phyloP scores from a whole-genome alignment of 2,329 filamentous ascomycete species.

The Plectosphaerella plurivora region DNA sequence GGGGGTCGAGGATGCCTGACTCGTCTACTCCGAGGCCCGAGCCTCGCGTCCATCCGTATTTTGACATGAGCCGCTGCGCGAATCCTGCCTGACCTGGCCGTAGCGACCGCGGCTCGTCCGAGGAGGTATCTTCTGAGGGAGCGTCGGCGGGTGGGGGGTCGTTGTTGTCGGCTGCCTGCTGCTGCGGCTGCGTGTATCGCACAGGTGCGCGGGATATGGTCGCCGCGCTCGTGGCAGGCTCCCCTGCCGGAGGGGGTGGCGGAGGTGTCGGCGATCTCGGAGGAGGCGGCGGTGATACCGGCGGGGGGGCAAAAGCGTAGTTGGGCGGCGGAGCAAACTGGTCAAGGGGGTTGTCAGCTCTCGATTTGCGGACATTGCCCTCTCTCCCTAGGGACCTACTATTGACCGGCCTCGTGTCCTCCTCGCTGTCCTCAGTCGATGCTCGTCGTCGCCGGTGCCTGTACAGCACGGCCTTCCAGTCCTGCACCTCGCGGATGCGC shows the following conservation, averaged over 20 bases:
- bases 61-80: slow-evolving; percentile 82
- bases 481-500: slow-evolving; percentile 70
- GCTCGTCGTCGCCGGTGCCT: slow-evolving; percentile 57
- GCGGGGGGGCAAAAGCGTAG: slow-evolving; percentile 54
- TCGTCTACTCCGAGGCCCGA: slow-evolving; percentile 78
- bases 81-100: slow-evolving; percentile 80
- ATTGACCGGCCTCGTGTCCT: slow-evolving; percentile 29
- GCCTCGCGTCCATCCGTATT: slow-evolving; percentile 91
- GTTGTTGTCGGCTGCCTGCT: slow-evolving; percentile 22
- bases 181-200: slow-evolving; percentile 51
- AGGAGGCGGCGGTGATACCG: slow-evolving; percentile 36
- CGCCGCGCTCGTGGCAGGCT: slow-evolving; percentile 36
- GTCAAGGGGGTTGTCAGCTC: slow-evolving; percentile 30
- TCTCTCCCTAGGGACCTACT: slow-evolving; percentile 6
- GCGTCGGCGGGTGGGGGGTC: slow-evolving; percentile 38
- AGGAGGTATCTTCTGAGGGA: slow-evolving; percentile 22
- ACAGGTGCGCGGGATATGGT: slow-evolving; percentile 76
- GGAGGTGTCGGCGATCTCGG: slow-evolving; percentile 23
- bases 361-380: background rate
- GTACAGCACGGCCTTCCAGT: slow-evolving; percentile 83
- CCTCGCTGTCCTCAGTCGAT: slow-evolving; percentile 32
- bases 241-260: slow-evolving; percentile 25
- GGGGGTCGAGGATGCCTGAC: slow-evolving; percentile 77
- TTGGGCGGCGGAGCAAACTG: slow-evolving; percentile 57
- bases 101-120: slow-evolving; percentile 47